These are phyloP conservation scores for Tuber borchii DNA, from an alignment of 495 filamentous ascomycete species.

Conservation along the genomic window DNA sequence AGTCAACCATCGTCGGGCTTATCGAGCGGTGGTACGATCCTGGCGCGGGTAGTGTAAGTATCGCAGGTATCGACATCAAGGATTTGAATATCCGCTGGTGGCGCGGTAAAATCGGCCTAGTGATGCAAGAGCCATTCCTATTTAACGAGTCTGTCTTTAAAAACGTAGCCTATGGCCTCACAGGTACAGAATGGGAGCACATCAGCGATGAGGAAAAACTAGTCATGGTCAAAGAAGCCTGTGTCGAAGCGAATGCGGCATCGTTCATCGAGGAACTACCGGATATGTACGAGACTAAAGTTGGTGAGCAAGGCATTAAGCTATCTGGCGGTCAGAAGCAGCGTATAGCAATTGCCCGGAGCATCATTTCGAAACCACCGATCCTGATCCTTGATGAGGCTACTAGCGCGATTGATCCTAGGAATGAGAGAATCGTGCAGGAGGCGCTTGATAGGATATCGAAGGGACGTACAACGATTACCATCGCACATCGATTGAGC, in stretches of 20 bases:
- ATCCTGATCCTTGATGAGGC: conserved; percentile 80
- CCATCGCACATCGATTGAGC: conserved; percentile 69
- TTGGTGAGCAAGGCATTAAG: conserved; percentile 49
- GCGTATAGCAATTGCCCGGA: conserved; percentile 68
- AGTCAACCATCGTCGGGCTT: conserved; percentile 59
- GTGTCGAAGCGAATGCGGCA: conserved; percentile 56
- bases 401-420: conserved; percentile 71
- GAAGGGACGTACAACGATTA: conserved; percentile 68
- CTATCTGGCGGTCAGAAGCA: conserved; percentile 59
- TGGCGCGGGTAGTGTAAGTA: conserved; percentile 38
- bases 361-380: conserved; percentile 68
- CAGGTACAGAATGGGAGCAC: conserved; percentile 58
- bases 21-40: conserved; percentile 60
- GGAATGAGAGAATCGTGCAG: conserved; percentile 63
- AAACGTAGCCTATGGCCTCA: conserved; percentile 59
- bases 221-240: conserved; percentile 54
- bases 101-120: conserved; percentile 59
- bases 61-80: conserved; percentile 45
- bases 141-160: conserved; percentile 63
- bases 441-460: conserved; percentile 64
- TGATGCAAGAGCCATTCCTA: conserved; percentile 63
- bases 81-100: conserved; percentile 59
- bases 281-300: conserved; percentile 57
- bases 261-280: conserved; percentile 57
- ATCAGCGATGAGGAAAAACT: conserved; percentile 49